phyloP scores from a whole-genome alignment of 2,329 filamentous ascomycete genomes.

The Aspergillus fischeri region DNA sequence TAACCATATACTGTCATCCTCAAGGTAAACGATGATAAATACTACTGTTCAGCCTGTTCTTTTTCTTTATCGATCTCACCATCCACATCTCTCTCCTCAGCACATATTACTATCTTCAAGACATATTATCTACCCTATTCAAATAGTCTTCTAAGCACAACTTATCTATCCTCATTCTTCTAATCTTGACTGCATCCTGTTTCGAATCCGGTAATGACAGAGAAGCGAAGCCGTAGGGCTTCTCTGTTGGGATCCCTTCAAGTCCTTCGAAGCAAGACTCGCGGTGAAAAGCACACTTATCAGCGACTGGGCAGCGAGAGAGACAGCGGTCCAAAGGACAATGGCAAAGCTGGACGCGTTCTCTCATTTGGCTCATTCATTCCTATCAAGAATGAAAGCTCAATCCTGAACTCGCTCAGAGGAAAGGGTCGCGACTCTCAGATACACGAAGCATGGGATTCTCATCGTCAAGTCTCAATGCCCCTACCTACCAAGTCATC shows the following conservation, averaged over 20 bases:
- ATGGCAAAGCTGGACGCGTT: neutral
- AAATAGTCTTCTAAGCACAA: neutral
- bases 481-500: neutral
- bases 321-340: neutral
- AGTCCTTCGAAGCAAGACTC: slow-evolving; percentile 14
- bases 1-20: neutral
- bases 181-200: neutral
- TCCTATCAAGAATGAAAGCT: neutral
- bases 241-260: slow-evolving; percentile 17
- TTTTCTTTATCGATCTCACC: neutral
- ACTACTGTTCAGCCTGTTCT: neutral
- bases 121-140: neutral
- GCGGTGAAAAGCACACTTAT: slow-evolving; percentile 5
- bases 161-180: neutral
- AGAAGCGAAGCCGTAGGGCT: slow-evolving; percentile 10
- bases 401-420: neutral
- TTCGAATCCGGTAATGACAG: slow-evolving; percentile 5
- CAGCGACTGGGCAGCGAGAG: neutral
- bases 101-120: neutral
- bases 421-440: neutral
- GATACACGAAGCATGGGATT: neutral
- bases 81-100: neutral
- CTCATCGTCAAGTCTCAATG: neutral
- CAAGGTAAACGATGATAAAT: neutral
- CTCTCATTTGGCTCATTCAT: neutral